Conservation (phyloP, 2,329 filamentous ascomycete species). For the Teratosphaeriaceae sp. region DNA sequence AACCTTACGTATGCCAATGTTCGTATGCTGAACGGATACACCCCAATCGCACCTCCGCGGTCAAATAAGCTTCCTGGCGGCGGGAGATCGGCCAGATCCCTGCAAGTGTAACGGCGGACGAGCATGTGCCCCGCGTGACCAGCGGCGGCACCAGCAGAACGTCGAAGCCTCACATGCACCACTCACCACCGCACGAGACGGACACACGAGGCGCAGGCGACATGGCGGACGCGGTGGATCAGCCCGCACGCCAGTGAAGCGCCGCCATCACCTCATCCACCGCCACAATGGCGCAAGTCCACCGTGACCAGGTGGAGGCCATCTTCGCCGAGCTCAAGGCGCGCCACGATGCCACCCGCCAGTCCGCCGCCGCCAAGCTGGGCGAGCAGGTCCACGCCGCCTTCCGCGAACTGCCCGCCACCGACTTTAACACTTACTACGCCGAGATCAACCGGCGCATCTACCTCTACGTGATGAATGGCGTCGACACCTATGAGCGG, state of each 20-base stretch:
- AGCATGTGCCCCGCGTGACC: too few species aligned
- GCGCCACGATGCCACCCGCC: conserved; percentile 22
- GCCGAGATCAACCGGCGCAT: conserved; percentile 59
- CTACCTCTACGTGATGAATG: conserved; percentile 70
- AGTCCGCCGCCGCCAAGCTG: conserved; percentile 23
- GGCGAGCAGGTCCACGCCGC: conserved; percentile 26
- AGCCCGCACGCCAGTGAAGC: background rate
- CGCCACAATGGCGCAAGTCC: conserved; percentile 20
- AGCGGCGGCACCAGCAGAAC: too few species aligned
- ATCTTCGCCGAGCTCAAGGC: conserved; percentile 26
- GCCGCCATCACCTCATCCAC: background rate
- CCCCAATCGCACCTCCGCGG: too few species aligned
- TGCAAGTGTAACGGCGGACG: too few species aligned
- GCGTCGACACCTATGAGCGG: conserved; percentile 78
- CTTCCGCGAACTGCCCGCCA: conserved; percentile 62
- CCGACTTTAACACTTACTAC: conserved; percentile 69
- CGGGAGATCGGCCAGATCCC: too few species aligned
- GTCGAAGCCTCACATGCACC: too few species aligned
- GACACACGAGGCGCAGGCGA: too few species aligned
- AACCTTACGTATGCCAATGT: too few species aligned
- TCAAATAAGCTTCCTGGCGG: too few species aligned
- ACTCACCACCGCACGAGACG: too few species aligned
- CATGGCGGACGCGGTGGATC: conserved; percentile 7
- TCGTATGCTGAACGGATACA: too few species aligned
- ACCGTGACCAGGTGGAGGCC: conserved; percentile 24